A percentile compares a stretch with the other conserved stretches of the same genome.
phyloP scores from a whole-genome alignment of 2,329 filamentous ascomycete species.

The Neofusicoccum parvum region DNA sequence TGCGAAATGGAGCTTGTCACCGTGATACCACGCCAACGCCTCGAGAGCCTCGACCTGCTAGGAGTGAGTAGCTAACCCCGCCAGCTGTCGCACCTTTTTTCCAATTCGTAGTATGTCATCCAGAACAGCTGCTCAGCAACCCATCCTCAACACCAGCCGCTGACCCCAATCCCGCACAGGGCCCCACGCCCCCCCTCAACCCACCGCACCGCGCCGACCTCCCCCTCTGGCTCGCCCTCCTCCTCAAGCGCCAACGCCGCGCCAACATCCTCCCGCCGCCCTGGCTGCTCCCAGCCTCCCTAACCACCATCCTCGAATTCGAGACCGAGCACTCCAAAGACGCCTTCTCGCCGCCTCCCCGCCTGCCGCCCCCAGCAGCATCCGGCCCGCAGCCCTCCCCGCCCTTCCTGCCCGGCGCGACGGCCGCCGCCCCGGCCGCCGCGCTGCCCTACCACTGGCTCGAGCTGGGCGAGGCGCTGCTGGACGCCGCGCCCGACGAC shows the following conservation, averaged over 20 bases:
- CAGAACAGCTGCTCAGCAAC: not conserved
- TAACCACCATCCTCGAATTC: conserved; percentile 75
- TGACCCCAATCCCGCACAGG: conserved; percentile 55
- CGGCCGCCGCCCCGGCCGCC: conserved; percentile 68
- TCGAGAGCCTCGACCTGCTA: conserved; percentile 83
- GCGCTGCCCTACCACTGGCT: conserved; percentile 94
- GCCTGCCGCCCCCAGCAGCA: conserved; percentile 51
- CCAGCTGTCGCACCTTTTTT: not conserved
- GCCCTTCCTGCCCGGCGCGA: conserved; percentile 79
- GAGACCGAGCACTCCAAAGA: conserved; percentile 73
- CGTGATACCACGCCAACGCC: conserved; percentile 84
- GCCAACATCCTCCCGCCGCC: conserved; percentile 90
- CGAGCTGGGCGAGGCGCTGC: conserved; percentile 82
- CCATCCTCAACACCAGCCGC: conserved; percentile 25
- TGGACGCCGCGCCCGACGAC: conserved; percentile 84
- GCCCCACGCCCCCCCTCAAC: conserved; percentile 71
- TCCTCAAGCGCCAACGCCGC: conserved; percentile 90
- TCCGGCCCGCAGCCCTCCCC: conserved; percentile 43
- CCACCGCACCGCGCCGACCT: conserved; percentile 79
- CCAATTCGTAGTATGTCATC: conserved; percentile 20
- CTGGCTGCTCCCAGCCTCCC: conserved; percentile 79
- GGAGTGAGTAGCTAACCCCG: conserved; percentile 64
- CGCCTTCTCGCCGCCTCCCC: conserved; percentile 77
- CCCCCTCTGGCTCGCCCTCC: conserved; percentile 91
- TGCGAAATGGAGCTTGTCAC: conserved; percentile 98